Evolutionary conservation across 345 rosid genomes (phyloP).

Genomic region (Lumnitzera racemosa): DNA sequence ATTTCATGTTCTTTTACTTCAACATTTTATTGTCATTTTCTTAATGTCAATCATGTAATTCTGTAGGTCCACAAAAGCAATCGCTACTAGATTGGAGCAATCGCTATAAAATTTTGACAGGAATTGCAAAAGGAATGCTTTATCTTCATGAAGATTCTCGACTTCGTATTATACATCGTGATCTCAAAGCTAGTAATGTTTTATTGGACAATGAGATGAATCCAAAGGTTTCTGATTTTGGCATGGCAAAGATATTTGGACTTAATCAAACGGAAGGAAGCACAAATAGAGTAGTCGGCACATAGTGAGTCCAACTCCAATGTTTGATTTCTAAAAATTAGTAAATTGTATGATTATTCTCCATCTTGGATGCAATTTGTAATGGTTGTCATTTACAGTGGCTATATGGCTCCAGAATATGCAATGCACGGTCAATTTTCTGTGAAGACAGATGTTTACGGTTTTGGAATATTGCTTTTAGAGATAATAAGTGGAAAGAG

Average conservation of each 20-base stretch:
- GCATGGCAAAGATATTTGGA: slow-evolving; percentile 14
- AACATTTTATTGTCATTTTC: no score
- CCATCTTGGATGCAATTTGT: no score
- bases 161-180: slow-evolving; percentile 20
- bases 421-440: slow-evolving; percentile 27
- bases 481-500: slow-evolving; percentile 31
- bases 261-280: slow-evolving; percentile 11
- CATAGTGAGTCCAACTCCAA: slow-evolving; percentile 12
- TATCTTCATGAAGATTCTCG: slow-evolving; percentile 21
- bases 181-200: slow-evolving; percentile 25
- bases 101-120: slow-evolving; percentile 15
- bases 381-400: slow-evolving; percentile 11
- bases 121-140: slow-evolving; percentile 18
- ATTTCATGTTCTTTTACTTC: no score
- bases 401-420: slow-evolving; percentile 44
- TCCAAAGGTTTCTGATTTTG: slow-evolving; percentile 27
- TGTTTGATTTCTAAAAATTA: not conserved
- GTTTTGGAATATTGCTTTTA: slow-evolving; percentile 18
- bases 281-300: slow-evolving; percentile 16
- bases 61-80: slow-evolving; percentile 7
- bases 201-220: slow-evolving; percentile 17
- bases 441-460: slow-evolving; percentile 26
- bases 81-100: slow-evolving; percentile 11
- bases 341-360: no score
- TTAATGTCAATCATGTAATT: no score